Conservation (phyloP, 2,329 filamentous ascomycete species). For the Xenosphaeropsis pyriputrescens region DNA sequence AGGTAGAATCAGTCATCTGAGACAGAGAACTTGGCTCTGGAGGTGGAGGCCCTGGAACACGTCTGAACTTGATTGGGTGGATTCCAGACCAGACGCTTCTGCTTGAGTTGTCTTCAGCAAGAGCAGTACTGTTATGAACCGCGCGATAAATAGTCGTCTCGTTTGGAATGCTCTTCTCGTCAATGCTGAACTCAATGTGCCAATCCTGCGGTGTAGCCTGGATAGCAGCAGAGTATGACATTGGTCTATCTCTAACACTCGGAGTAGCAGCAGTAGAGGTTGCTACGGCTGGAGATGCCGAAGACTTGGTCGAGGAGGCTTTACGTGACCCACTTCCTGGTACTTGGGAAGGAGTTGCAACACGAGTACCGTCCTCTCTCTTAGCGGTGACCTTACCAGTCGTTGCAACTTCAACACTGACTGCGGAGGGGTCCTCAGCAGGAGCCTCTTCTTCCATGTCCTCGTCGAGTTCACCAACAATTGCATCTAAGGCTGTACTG, state of each 20-base stretch:
- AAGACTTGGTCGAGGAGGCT: slow-evolving; percentile 22
- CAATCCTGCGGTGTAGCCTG: slow-evolving; percentile 77
- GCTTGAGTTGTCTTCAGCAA: slow-evolving; percentile 48
- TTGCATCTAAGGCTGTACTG: slow-evolving; percentile 57
- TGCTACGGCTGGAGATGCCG: slow-evolving; percentile 13
- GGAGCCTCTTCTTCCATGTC: slow-evolving; percentile 58
- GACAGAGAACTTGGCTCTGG: slow-evolving; percentile 52
- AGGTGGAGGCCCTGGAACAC: slow-evolving; percentile 70
- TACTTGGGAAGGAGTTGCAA: slow-evolving; percentile 64
- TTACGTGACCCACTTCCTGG: slow-evolving; percentile 27
- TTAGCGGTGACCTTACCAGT: slow-evolving; percentile 80
- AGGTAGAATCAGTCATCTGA: slow-evolving; percentile 30
- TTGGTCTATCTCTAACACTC: slow-evolving; percentile 42
- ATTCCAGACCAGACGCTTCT: slow-evolving; percentile 82
- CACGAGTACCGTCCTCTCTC: slow-evolving; percentile 79
- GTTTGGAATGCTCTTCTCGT: slow-evolving; percentile 69
- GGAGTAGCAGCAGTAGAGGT: slow-evolving; percentile 20
- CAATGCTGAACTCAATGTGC: slow-evolving; percentile 92
- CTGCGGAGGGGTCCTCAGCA: slow-evolving; percentile 70
- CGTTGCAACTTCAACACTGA: slow-evolving; percentile 79
- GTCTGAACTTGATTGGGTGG: slow-evolving; percentile 84
- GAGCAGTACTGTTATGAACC: slow-evolving; percentile 47
- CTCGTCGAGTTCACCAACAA: slow-evolving; percentile 83
- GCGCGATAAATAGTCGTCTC: slow-evolving; percentile 95
- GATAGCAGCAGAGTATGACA: slow-evolving; percentile 75